Conservation (phyloP, 1,139 yeast genomes). For the Entelexis sorbosivorans region DNA sequence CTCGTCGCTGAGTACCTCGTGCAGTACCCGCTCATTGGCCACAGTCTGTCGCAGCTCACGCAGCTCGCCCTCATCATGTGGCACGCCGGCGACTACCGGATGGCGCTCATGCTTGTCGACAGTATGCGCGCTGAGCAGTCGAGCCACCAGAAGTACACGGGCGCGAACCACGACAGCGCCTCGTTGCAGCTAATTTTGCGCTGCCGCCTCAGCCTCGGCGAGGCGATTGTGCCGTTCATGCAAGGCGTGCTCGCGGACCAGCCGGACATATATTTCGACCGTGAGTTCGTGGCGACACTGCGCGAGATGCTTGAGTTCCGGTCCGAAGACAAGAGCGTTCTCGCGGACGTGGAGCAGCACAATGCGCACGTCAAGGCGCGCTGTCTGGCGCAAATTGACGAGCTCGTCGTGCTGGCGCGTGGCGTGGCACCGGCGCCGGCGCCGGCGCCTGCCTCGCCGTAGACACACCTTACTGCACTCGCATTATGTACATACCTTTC, state of each 20-base stretch:
- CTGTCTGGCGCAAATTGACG: background rate
- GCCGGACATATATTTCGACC: constrained; percentile 13
- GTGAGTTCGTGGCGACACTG: constrained; percentile 1
- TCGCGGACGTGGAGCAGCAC: background rate
- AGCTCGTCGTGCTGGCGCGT: background rate
- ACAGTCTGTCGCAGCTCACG: constrained; percentile 18
- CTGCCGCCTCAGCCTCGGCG: constrained; percentile 1
- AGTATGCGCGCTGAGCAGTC: constrained; percentile 14
- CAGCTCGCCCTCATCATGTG: constrained; percentile 17
- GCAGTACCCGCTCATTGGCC: constrained; percentile 23
- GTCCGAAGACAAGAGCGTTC: background rate
- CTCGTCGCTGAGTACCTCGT: constrained; percentile 18
- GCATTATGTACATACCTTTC: too few species aligned
- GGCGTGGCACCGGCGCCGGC: too few species aligned
- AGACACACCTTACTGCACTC: too few species aligned
- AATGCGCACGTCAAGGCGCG: background rate
- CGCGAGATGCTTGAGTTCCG: background rate
- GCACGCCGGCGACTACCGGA: constrained; percentile 12
- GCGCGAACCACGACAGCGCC: constrained; percentile 19
- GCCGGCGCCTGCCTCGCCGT: background rate
- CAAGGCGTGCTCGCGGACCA: constrained; percentile 6
- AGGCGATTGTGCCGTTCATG: constrained; percentile 12
- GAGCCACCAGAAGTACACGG: constrained; percentile 5
- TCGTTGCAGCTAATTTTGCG: constrained; percentile 16
- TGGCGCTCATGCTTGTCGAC: constrained; percentile 18